phyloP scores from a whole-genome alignment of 495 filamentous ascomycete species.

The Neurospora sp. region DNA sequence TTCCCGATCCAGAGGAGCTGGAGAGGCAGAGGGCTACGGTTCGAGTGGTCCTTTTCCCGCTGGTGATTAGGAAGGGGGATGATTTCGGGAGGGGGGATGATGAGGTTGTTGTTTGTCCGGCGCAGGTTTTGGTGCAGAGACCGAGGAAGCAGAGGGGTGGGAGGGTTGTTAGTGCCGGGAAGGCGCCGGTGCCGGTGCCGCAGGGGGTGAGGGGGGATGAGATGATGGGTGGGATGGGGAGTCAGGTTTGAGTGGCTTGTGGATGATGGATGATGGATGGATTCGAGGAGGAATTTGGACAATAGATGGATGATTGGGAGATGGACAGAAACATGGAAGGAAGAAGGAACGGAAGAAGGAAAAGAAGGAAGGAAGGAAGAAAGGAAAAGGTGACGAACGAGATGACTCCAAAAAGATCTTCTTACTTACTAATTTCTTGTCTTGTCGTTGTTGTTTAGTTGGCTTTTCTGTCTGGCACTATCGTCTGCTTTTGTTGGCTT shows the following conservation, averaged over 20 bases:
- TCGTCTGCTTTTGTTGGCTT: neutral
- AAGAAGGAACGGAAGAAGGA: neutral
- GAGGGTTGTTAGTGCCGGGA: neutral
- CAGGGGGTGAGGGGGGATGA: constrained; percentile 2
- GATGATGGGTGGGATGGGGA: neutral
- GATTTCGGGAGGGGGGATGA: constrained; percentile 76
- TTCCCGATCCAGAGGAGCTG: constrained; percentile 55
- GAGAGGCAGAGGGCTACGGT: constrained; percentile 68
- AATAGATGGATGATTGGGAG: neutral
- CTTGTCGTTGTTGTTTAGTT: neutral
- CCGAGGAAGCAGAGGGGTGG: neutral
- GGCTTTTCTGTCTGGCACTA: too few relatives aligned
- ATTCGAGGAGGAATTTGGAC: neutral
- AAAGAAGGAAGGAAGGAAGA: neutral
- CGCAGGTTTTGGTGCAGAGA: constrained; percentile 71
- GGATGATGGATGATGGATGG: neutral
- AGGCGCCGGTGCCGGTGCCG: constrained; percentile 16
- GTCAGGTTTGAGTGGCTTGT: neutral
- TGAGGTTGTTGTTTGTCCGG: constrained; percentile 86
- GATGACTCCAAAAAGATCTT: neutral
- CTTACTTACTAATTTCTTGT: neutral
- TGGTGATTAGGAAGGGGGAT: constrained; percentile 90
- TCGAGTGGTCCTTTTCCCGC: constrained; percentile 82
- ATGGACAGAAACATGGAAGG: neutral
- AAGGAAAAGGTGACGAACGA: neutral